Evolutionary conservation across 129 eudicot genomes (phyloP).

Genomic region (Ambrosia artemisiifolia): DNA sequence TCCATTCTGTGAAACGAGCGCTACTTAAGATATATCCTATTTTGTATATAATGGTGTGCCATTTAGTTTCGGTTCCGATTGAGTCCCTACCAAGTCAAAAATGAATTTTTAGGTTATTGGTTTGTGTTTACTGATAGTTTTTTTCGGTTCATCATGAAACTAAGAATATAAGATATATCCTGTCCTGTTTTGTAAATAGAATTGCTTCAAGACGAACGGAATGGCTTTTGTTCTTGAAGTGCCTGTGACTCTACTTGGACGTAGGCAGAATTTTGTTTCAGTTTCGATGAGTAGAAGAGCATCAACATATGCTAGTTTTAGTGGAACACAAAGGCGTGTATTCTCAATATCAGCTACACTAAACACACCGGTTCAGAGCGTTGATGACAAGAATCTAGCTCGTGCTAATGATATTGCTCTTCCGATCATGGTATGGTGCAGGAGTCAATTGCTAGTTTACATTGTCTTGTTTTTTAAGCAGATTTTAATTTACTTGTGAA

Average conservation of each 20-base stretch:
- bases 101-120: no score
- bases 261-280: constrained; percentile 17
- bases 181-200: background rate
- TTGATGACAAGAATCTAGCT: constrained; percentile 18
- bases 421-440: constrained; percentile 43
- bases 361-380: constrained; percentile 21
- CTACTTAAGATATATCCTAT: no score
- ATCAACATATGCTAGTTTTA: background rate
- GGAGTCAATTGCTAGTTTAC: background rate
- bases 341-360: constrained; percentile 29
- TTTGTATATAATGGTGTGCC: no score
- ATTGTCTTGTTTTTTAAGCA: background rate
- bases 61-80: no score
- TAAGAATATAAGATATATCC: background rate
- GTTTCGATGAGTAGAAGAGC: constrained; percentile 14
- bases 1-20: no score
- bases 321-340: constrained; percentile 18
- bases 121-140: no score
- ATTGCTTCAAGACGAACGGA: constrained; percentile 1
- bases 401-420: constrained; percentile 27
- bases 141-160: no score
- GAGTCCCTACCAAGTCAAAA: no score
- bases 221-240: constrained; percentile 38
- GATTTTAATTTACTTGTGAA: background rate
- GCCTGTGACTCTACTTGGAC: constrained; percentile 28